phyloP scores from a whole-genome alignment of 2,329 filamentous ascomycete genomes.

The Leptoxyphium fumago region DNA sequence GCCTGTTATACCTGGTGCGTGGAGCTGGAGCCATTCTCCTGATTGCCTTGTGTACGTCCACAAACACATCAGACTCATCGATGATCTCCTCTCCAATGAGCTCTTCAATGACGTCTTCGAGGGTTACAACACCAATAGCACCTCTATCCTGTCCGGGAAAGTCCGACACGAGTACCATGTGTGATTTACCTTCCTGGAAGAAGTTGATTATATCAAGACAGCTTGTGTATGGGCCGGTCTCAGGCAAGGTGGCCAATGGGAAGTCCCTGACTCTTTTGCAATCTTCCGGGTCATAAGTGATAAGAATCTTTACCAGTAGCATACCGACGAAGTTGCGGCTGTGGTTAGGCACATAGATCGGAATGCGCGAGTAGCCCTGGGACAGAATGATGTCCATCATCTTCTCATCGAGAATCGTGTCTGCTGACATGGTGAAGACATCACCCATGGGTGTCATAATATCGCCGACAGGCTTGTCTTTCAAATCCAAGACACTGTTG shows the following conservation, averaged over 20 bases:
- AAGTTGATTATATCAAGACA: slow-evolving; percentile 98
- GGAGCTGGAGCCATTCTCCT: slow-evolving; percentile 75
- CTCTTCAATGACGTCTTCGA: slow-evolving; percentile 97
- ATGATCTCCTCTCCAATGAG: slow-evolving; percentile 99
- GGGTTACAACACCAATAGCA: slow-evolving; percentile 80
- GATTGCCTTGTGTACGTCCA: slow-evolving; percentile 97
- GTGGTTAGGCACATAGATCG: slow-evolving; percentile 78
- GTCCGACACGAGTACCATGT: slow-evolving; percentile 94
- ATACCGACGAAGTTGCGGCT: slow-evolving; percentile 86
- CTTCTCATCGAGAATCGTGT: slow-evolving; percentile 79
- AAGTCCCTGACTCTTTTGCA: slow-evolving; percentile 77
- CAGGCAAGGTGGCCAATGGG: slow-evolving; percentile 80
- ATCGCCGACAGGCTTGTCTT: slow-evolving; percentile 83
- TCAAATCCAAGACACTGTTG: slow-evolving; percentile 86
- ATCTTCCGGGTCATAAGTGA: slow-evolving; percentile 96
- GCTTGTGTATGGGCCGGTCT: slow-evolving; percentile 88
- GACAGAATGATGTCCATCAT: slow-evolving; percentile 92
- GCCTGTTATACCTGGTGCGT: slow-evolving; percentile 35
- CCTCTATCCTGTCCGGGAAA: slow-evolving; percentile 80
- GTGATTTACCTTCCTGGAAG: slow-evolving; percentile 97
- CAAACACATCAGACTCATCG: slow-evolving; percentile 94
- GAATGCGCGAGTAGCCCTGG: slow-evolving; percentile 89
- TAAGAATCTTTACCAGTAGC: slow-evolving; percentile 95
- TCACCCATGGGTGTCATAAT: slow-evolving; percentile 99
- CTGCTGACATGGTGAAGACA: slow-evolving; percentile 91